phyloP scores from a whole-genome alignment of 768 basidiomycete species.

The Kwoniella shandongensis region DNA sequence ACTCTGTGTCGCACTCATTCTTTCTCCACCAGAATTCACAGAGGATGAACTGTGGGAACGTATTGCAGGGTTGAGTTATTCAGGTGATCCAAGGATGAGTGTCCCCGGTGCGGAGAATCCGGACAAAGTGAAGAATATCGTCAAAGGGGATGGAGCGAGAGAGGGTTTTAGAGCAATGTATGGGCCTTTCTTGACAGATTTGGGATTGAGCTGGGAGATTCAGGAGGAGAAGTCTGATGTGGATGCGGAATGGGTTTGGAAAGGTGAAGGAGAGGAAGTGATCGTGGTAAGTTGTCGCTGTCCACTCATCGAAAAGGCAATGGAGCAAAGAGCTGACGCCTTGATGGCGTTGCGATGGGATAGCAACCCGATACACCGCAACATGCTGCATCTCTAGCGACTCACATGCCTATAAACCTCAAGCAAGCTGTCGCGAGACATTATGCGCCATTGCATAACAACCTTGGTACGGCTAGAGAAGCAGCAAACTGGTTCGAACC shows the following conservation, averaged over 20 bases:
- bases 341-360: conserved; percentile 12
- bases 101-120: conserved; percentile 90
- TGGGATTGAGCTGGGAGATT: conserved; percentile 56
- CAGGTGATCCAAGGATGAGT: conserved; percentile 75
- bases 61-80: conserved; percentile 82
- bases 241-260: conserved; percentile 15
- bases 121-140: conserved; percentile 90
- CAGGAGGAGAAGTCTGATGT: conserved; percentile 7
- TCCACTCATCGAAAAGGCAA: background rate
- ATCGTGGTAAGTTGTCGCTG: conserved; percentile 13
- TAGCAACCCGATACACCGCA: conserved; percentile 70
- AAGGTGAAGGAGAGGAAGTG: conserved; percentile 24
- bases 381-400: conserved; percentile 70
- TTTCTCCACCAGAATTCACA: conserved; percentile 76
- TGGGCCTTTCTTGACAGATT: conserved; percentile 56
- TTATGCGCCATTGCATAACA: background rate
- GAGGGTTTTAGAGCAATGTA: conserved; percentile 86
- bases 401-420: conserved; percentile 73
- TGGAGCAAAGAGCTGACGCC: background rate
- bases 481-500: conserved; percentile 69
- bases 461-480: conserved; percentile 58
- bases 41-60: conserved; percentile 79
- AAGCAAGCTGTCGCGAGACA: conserved; percentile 44
- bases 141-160: conserved; percentile 64
- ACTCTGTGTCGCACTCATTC: conserved; percentile 74